Evolutionary conservation across 352 stramenopile species (phyloP).

Genomic region (Phytophthora capsici): DNA sequence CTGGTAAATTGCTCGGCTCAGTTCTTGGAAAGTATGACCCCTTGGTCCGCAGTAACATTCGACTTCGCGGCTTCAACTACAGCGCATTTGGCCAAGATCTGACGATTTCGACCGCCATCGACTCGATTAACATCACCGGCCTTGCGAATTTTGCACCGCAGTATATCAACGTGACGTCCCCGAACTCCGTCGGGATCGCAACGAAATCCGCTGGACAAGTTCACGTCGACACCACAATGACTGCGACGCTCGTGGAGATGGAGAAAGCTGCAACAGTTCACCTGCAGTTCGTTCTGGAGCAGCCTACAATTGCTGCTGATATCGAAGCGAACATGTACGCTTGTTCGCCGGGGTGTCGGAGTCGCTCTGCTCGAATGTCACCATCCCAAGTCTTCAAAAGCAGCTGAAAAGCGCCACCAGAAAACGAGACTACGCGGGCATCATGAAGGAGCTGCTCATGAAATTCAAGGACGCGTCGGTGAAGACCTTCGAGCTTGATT

Average conservation of each 20-base stretch:
- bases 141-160: slow-evolving; percentile 43
- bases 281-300: slow-evolving; percentile 23
- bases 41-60: slow-evolving; percentile 38
- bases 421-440: slow-evolving; percentile 29
- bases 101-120: slow-evolving; percentile 48
- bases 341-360: slow-evolving; percentile 24
- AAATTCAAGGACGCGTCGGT: slow-evolving; percentile 40
- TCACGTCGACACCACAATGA: slow-evolving; percentile 37
- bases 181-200: slow-evolving; percentile 38
- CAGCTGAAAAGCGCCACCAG: slow-evolving; percentile 22
- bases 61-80: slow-evolving; percentile 44
- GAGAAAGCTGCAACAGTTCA: slow-evolving; percentile 26
- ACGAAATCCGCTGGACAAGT: slow-evolving; percentile 43
- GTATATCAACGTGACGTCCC: slow-evolving; percentile 44
- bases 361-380: slow-evolving; percentile 53
- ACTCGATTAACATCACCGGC: slow-evolving; percentile 49
- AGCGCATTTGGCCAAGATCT: slow-evolving; percentile 44
- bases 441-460: slow-evolving; percentile 44
- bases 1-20: slow-evolving; percentile 23
- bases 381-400: slow-evolving; percentile 35
- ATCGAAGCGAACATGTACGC: slow-evolving; percentile 39
- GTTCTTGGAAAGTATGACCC: slow-evolving; percentile 41
- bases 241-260: slow-evolving; percentile 38
- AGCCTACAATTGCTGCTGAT: slow-evolving; percentile 30
- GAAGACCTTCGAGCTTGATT: slow-evolving; percentile 38